Conservation (phyloP, 306 rosid genomes). For the Macrotyloma uniflorum region DNA sequence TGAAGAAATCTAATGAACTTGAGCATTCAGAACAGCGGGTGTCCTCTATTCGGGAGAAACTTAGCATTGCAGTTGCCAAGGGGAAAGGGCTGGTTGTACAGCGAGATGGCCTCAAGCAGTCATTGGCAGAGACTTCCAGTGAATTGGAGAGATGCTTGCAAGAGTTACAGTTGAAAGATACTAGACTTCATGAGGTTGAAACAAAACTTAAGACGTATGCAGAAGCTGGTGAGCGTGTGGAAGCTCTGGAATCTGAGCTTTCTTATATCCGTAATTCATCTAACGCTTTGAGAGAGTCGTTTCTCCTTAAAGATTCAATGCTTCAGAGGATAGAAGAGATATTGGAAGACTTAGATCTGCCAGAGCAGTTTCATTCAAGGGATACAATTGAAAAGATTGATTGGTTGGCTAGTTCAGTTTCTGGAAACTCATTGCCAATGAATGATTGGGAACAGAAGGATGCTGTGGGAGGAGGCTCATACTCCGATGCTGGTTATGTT, state of each 20-base stretch:
- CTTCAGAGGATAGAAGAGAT: conserved; percentile 99
- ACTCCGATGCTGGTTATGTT: conserved; percentile 79
- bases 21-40: conserved; percentile 86
- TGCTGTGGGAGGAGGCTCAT: conserved; percentile 63
- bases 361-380: conserved; percentile 94
- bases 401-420: conserved; percentile 86
- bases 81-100: conserved; percentile 95
- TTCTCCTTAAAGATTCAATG: conserved; percentile 93
- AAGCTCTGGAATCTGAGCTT: conserved; percentile 97
- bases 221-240: conserved; percentile 95
- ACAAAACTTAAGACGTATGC: conserved; percentile 75
- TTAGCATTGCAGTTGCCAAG: conserved; percentile 93
- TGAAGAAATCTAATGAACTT: conserved; percentile 66
- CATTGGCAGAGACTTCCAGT: conserved; percentile 76
- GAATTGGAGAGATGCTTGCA: conserved; percentile 84
- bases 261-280: conserved; percentile 98
- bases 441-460: conserved; percentile 85
- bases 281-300: conserved; percentile 93
- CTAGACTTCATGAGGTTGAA: conserved; percentile 78
- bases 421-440: conserved; percentile 58
- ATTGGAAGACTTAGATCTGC: conserved; percentile 91
- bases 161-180: conserved; percentile 77
- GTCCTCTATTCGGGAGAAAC: conserved; percentile 85
- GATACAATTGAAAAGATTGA: conserved; percentile 92
- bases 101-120: conserved; percentile 87